phyloP scores from a whole-genome alignment of 768 basidiomycete genomes.

The Boletus sp. region DNA sequence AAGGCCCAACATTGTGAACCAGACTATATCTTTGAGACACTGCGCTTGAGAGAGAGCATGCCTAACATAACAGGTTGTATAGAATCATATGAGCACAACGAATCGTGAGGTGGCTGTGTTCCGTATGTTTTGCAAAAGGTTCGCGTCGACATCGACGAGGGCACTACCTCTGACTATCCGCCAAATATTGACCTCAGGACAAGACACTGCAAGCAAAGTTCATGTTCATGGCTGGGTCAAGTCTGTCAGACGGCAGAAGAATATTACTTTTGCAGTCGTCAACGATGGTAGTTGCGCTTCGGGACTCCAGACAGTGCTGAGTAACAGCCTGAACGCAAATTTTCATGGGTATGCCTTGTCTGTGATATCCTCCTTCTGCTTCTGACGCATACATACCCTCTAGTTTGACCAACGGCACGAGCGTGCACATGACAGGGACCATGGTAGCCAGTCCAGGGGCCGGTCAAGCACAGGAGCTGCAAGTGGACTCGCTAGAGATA shows the following conservation, averaged over 20 bases:
- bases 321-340: slow-evolving; percentile 21
- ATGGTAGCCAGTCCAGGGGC: slow-evolving; percentile 46
- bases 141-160: slow-evolving; percentile 28
- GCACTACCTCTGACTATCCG: slow-evolving; percentile 34
- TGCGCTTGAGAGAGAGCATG: too few relatives aligned
- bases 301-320: slow-evolving; percentile 80
- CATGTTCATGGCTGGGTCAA: slow-evolving; percentile 81
- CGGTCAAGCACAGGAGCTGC: slow-evolving; percentile 53
- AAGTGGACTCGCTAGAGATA: slow-evolving; percentile 46
- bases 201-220: slow-evolving; percentile 17
- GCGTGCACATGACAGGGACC: slow-evolving; percentile 49
- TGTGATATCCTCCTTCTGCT: neutral
- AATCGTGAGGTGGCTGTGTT: slow-evolving; percentile 26
- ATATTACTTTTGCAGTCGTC: slow-evolving; percentile 79
- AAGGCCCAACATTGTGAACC: too few relatives aligned
- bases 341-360: slow-evolving; percentile 18
- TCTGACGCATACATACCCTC: slow-evolving; percentile 4
- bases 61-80: too few relatives aligned
- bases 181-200: slow-evolving; percentile 34
- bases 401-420: slow-evolving; percentile 55
- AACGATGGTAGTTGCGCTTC: slow-evolving; percentile 73
- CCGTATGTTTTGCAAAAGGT: slow-evolving; percentile 26
- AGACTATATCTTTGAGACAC: too few relatives aligned
- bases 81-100: too few relatives aligned
- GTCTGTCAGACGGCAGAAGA: slow-evolving; percentile 83